Percentiles rank a stretch among this genome's conserved stretches.
Evolutionary conservation across 2,329 filamentous ascomycete genomes (phyloP).

Genomic region (Tolypocladium sp.): DNA sequence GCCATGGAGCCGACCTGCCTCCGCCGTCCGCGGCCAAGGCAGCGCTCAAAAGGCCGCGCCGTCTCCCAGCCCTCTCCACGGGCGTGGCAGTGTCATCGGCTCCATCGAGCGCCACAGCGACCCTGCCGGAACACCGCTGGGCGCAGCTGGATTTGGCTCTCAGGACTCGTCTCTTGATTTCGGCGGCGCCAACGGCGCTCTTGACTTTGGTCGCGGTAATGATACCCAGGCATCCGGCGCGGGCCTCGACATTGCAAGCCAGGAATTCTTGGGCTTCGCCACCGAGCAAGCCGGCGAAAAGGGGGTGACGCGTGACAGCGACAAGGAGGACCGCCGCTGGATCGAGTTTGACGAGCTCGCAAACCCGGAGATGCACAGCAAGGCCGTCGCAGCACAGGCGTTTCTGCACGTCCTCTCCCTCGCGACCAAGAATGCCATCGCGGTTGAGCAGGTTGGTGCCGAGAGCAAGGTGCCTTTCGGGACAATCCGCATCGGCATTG

Average conservation of each 20-base stretch:
- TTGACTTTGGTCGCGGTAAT: constrained; percentile 10
- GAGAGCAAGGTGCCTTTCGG: constrained; percentile 31
- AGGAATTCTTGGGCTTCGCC: constrained; percentile 36
- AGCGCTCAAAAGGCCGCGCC: constrained; percentile 23
- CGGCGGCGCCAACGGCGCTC: constrained; percentile 7
- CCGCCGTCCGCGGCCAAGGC: constrained; percentile 30
- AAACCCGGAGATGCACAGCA: constrained; percentile 41
- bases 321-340: constrained; percentile 28
- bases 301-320: constrained; percentile 20
- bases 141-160: constrained; percentile 23
- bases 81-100: constrained; percentile 23
- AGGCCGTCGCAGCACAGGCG: constrained; percentile 61
- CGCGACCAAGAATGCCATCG: constrained; percentile 54
- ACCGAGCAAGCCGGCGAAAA: constrained; percentile 23
- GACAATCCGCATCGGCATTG: constrained; percentile 34
- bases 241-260: constrained; percentile 34
- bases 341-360: constrained; percentile 64
- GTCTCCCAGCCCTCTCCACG: constrained; percentile 28
- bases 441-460: constrained; percentile 49
- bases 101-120: constrained; percentile 41
- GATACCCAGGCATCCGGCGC: constrained; percentile 22
- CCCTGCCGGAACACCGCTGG: constrained; percentile 18
- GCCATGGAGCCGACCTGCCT: constrained; percentile 44
- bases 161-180: constrained; percentile 22
- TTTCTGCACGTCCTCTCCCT: constrained; percentile 67